phyloP scores from a whole-genome alignment of 805 yeast species.

The Candida xiaguanensis region DNA sequence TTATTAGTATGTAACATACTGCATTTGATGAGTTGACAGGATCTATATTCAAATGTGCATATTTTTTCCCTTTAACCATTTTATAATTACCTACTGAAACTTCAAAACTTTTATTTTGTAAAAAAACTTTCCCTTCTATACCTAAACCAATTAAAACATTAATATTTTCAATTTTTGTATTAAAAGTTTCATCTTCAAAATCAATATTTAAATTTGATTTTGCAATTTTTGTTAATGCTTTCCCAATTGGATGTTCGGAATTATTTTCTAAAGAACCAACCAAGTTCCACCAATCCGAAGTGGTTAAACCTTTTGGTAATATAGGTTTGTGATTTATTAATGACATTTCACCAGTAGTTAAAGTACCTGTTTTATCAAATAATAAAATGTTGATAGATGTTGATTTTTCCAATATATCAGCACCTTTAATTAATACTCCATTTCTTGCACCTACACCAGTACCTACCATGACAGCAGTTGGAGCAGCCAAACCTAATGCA shows the following conservation, averaged over 20 bases:
- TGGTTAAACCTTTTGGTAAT: conserved; percentile 5
- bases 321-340: conserved; percentile 21
- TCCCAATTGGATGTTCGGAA: conserved; percentile 88
- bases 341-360: conserved; percentile 80
- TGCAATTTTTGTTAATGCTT: conserved; percentile 52
- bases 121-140: conserved; percentile 26
- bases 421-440: conserved; percentile 92
- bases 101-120: conserved; percentile 13
- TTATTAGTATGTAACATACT: conserved; percentile 53
- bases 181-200: conserved; percentile 32
- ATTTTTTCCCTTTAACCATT: conserved; percentile 22
- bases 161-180: conserved; percentile 29
- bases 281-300: conserved; percentile 45
- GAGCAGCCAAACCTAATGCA: conserved; percentile 95
- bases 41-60: conserved; percentile 1
- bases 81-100: conserved; percentile 55
- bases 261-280: conserved; percentile 58
- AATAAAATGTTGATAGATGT: conserved; percentile 60
- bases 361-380: conserved; percentile 95
- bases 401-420: conserved; percentile 78
- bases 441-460: conserved; percentile 92
- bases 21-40: conserved; percentile 33
- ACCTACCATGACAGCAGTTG: conserved; percentile 98
- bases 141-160: conserved; percentile 45
- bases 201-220: conserved; percentile 21